A percentile compares a stretch with the other conserved stretches of the same genome.
These are phyloP conservation scores for Paraglomus occultum DNA, from an alignment of 192 early-diverging fungal species.

Conservation along the genomic window DNA sequence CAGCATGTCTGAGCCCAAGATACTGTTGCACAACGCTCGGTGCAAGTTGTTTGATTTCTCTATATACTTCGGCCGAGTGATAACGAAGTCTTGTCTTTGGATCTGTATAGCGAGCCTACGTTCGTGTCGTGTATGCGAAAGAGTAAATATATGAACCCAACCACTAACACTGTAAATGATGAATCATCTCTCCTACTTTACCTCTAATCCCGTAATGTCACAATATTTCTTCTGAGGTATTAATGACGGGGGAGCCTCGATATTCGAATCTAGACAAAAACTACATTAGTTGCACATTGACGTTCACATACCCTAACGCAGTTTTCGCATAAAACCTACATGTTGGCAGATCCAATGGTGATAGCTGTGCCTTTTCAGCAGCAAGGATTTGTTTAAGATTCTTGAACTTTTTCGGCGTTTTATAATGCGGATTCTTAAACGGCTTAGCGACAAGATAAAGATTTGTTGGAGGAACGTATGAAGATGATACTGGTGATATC, in stretches of 20 bases:
- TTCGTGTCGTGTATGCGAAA: too few relatives aligned
- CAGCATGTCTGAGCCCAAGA: conserved; percentile 75
- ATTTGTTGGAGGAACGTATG: conserved; percentile 2
- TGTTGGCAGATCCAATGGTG: conserved; percentile 61
- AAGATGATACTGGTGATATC: conserved; percentile 1
- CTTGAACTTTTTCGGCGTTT: conserved; percentile 65
- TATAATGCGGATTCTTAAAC: conserved; percentile 73
- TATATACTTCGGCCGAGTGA: conserved; percentile 79
- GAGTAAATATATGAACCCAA: background rate
- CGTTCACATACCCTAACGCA: background rate
- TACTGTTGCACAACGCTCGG: conserved; percentile 80
- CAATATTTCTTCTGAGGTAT: conserved; percentile 87
- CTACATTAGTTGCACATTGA: conserved; percentile 26
- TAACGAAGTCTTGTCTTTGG: conserved; percentile 84
- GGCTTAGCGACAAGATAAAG: conserved; percentile 43
- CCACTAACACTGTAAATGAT: conserved; percentile 3
- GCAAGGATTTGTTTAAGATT: conserved; percentile 81
- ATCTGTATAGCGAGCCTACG: conserved; percentile 76
- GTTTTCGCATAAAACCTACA: conserved; percentile 45
- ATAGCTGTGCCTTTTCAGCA: conserved; percentile 59
- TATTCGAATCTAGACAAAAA: conserved; percentile 62
- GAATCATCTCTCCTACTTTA: conserved; percentile 27
- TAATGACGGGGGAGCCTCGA: conserved; percentile 82
- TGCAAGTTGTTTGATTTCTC: conserved; percentile 65
- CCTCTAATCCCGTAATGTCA: conserved; percentile 85